Base-by-base conservation (phyloP, 2,329 filamentous ascomycete genomes). In the Dactylonectria estremocensis region DNA sequence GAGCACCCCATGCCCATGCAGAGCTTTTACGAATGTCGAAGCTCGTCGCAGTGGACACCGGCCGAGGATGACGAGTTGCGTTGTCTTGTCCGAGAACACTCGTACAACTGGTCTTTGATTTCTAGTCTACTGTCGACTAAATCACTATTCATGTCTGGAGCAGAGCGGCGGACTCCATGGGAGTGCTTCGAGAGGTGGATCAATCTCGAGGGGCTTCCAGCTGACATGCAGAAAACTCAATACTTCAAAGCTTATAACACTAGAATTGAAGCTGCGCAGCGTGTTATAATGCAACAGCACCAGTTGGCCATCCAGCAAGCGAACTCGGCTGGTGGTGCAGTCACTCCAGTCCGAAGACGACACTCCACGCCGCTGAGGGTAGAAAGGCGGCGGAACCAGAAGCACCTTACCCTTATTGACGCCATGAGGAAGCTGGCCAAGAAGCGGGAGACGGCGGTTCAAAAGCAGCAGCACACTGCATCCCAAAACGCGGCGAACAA, bases 111-210 rank as follows among this genome's bases (percentile, higher is more conserved):
- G 96, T 97, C 95, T 3, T 86, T 99, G 5, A 97, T 98, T 61
- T 93, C 95, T 1, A 93, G 90, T 73, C 91, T 95, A 67, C 84
- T 98, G 60, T 88, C 90, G 2, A 88, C 92, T 16, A 90, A 90
- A 59, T 97, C 94, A 0, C 79, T 91, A 14, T 97, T 94, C 77
- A 88, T 90, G n/a, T 95, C 95, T 20, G 94, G 94, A 2, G 91
- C 94, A 11, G 95, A 98, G 78, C 89, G 96, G 69, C 90, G 96
- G 54, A 98, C 95, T 3, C 95, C 95, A 0, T 99, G 96, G 96
- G 96, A 99, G 82, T 99, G 96, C 78, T 99, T 99, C 75, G 96
- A 99, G 81, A 90, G 96, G 49, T 99, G 95, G 95, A 93, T 98
- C 61, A 91, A 93, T 73, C 84, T 98, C 13, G 96, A 98, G 82